Evolutionary conservation across 768 basidiomycete genomes (phyloP), one percentile per base, ranked within the genome.

Genomic region (Termitomyces sp.): DNA sequence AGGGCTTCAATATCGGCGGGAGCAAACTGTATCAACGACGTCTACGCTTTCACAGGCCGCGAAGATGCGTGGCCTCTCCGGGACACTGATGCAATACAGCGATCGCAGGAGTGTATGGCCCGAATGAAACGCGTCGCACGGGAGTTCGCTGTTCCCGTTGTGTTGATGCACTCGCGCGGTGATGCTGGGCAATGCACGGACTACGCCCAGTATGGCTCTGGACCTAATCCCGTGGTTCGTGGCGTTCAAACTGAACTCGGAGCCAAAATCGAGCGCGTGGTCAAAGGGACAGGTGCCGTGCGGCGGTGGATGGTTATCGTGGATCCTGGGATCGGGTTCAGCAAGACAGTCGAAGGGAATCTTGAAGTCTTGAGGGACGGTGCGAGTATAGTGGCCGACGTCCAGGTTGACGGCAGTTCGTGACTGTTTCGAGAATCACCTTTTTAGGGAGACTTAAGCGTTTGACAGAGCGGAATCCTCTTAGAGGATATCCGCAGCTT

Each of bases 291-390:
- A 49, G 85, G 85, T 0, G 91, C 94, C 0, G 71, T 98, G 10
- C 77, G 91, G 55, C 73, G 90, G 50, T 98, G 96, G 96, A 79
- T 91, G 57, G 83, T 98, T 59, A 79, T 98, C 52, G 79, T 87
- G 26, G 97, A 98, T 72, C 92, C 96, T 3, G 96, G 96, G 0
- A 74, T 98, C 52, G 96, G 97, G 35, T 99, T 98, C 69, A 96
- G 94, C 70, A 98, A 98, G 71, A 81, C 84, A 0, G 67, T 85
- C 2, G 78, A 85, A 30, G 91, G 80, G 5, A 95, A 96, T 69
- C 61, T 93, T 35, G 75, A 78, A 59, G 64, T 96, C 11, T 68
- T 98, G 49, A 77, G 85, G 10, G 62, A 78, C 37, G 75, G 74
- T 50, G 77, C 66, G 19, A 67, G 59, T 49, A 67, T 91, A 42